Percentiles rank a stretch among this genome's conserved stretches.
Conservation (phyloP, 805 yeast genomes). For the Wickerhamiella hasegawae region DNA sequence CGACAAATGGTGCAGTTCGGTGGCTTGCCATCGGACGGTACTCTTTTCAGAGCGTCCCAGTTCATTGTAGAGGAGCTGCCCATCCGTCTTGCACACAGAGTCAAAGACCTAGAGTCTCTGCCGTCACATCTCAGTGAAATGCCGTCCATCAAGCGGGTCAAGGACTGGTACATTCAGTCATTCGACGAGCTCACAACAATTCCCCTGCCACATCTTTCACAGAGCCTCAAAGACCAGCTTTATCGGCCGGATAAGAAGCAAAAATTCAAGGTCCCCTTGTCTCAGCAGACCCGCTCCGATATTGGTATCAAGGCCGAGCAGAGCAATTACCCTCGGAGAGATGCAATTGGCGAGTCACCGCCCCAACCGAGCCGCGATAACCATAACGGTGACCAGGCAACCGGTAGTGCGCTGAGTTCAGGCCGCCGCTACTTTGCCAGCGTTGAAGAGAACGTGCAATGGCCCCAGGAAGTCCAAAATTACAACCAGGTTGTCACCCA, state of each 20-base stretch:
- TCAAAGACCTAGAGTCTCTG: conserved; percentile 64
- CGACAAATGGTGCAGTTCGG: conserved; percentile 91
- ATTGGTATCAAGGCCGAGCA: conserved; percentile 21
- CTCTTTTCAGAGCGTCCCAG: conserved; percentile 66
- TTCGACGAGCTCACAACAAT: conserved; percentile 61
- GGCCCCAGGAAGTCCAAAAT: conserved; percentile 60
- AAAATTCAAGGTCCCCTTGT: conserved; percentile 10
- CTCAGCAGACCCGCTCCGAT: conserved; percentile 11
- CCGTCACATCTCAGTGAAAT: conserved; percentile 59
- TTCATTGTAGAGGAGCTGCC: conserved; percentile 79
- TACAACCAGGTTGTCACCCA: conserved; percentile 56
- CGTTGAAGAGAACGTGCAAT: conserved; percentile 37
- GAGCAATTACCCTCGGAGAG: conserved; percentile 9
- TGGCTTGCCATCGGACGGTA: conserved; percentile 59
- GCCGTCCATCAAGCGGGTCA: conserved; percentile 62
- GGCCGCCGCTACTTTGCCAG: conserved; percentile 33
- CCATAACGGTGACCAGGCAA: conserved; percentile 1
- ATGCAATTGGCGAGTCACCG: not conserved
- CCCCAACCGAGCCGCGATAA: conserved; percentile 6
- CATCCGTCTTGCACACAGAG: conserved; percentile 70
- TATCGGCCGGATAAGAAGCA: conserved; percentile 13
- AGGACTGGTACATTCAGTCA: conserved; percentile 82
- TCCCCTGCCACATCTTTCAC: conserved; percentile 38
- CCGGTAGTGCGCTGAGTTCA: conserved; percentile 2
- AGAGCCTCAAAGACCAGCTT: conserved; percentile 20